Base-by-base conservation (phyloP, 495 filamentous ascomycete species). In the Opeltia flavorubescens region DNA sequence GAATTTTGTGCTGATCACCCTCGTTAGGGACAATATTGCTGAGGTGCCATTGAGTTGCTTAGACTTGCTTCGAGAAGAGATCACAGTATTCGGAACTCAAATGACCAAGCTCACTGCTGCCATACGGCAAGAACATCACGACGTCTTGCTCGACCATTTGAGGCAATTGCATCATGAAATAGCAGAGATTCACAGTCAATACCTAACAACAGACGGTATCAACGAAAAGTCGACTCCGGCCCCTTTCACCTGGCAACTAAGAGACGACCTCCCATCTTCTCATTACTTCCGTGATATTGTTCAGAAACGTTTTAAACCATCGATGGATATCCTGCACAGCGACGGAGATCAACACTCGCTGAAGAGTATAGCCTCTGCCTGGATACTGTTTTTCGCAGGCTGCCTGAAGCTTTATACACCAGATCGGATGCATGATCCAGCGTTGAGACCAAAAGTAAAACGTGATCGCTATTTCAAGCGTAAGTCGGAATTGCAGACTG, bases 391-490 rank as follows among this genome's bases (percentile, higher is more conserved):
- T 47, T 74, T 78, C 3, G 48, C 81, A 1, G 81, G 71, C 0
- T 74, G 72, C 41, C 63, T 99, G 24, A 72, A 75, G 36, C 71
- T 95, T 6, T 96, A 87, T 54, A 80, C 95, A 3, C 88, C 93
- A 0, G 81, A 94, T 58, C 77, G 78, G 56, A 72, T 82, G 2
- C 89, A 84, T 49, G 91, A 99, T 59, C 91, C 91, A 11, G 85
- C 89, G 21, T 66, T 89, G 46, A 74, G 76, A 46, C 70, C 82
- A n/a, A 72, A 80, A 31, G 66, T 96, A 4, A 77, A 87, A 52
- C 71, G 77, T 26, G 70, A 78, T 48, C 71, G 80, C 15, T 76
- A 91, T 49, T 52, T 69, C 2, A 68, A 77, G 44, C 63, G 80
- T 2, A 70, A 69, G 26, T 48, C 54, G 6, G 67, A 70, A 26